Evolutionary conservation across 805 yeast species (phyloP).

Genomic region (Diddensiella caesifluorescens): DNA sequence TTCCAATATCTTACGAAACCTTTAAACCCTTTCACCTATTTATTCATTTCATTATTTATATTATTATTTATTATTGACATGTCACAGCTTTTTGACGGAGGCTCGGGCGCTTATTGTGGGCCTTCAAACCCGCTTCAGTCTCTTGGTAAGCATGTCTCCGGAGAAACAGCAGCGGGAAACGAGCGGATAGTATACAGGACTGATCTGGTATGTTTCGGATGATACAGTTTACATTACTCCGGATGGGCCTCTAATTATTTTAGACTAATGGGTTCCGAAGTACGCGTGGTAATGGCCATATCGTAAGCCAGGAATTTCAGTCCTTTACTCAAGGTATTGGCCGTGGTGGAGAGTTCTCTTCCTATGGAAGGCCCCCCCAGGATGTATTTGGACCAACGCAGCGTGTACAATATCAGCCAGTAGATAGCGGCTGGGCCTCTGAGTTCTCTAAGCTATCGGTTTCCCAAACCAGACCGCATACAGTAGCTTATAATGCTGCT

Average conservation of each 20-base stretch:
- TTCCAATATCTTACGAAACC: no score
- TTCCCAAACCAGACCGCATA: no score
- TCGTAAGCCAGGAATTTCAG: neutral
- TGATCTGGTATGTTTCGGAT: slow-evolving; percentile 4
- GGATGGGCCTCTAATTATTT: slow-evolving; percentile 3
- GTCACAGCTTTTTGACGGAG: slow-evolving; percentile 12
- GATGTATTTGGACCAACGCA: no score
- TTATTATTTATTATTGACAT: neutral
- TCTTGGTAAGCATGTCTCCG: slow-evolving; percentile 25
- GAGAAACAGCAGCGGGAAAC: slow-evolving; percentile 17
- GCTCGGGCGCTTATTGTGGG: slow-evolving; percentile 23
- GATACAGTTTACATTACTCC: neutral
- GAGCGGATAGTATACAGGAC: slow-evolving; percentile 17
- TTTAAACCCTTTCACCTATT: no score
- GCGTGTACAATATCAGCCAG: no score
- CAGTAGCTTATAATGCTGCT: no score
- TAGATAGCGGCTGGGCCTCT: no score
- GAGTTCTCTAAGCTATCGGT: no score
- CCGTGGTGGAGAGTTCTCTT: no score
- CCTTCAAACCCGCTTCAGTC: slow-evolving; percentile 28
- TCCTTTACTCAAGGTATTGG: no score
- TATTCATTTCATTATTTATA: no score
- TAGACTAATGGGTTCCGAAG: neutral
- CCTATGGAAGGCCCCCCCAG: no score
- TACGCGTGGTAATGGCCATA: neutral